phyloP scores from a whole-genome alignment of 1,139 yeast species.

The Yamadazyma triangularis region DNA sequence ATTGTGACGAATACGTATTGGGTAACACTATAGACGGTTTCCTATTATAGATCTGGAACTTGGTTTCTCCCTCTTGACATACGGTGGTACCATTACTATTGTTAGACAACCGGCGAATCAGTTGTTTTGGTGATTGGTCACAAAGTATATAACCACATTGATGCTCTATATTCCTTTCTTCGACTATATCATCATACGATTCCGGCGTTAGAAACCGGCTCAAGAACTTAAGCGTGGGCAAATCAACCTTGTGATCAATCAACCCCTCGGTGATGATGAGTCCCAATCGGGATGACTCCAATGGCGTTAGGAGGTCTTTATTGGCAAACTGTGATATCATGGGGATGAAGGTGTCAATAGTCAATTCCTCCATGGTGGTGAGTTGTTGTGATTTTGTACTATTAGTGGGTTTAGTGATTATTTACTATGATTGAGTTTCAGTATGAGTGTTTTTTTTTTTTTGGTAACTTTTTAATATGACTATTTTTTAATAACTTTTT shows the following conservation, averaged over 20 bases:
- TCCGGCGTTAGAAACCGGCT: slow-evolving; percentile 69
- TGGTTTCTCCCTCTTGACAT: slow-evolving; percentile 20
- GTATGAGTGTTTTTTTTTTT: too few relatives aligned
- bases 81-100: slow-evolving; percentile 18
- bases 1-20: slow-evolving; percentile 65
- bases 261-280: slow-evolving; percentile 54
- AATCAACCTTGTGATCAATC: slow-evolving; percentile 54
- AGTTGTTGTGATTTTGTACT: too few relatives aligned
- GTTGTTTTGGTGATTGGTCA: slow-evolving; percentile 42
- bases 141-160: slow-evolving; percentile 86
- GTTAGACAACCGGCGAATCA: slow-evolving; percentile 25
- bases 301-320: slow-evolving; percentile 41
- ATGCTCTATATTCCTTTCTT: slow-evolving; percentile 77
- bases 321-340: slow-evolving; percentile 24
- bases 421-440: too few relatives aligned
- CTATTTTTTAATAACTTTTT: too few relatives aligned
- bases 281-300: slow-evolving; percentile 51
- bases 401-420: too few relatives aligned
- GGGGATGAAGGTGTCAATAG: slow-evolving; percentile 25
- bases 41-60: slow-evolving; percentile 39
- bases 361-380: slow-evolving; percentile 33
- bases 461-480: too few relatives aligned
- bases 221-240: slow-evolving; percentile 54
- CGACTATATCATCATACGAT: slow-evolving; percentile 68
- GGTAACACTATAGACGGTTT: slow-evolving; percentile 59